Percentiles rank a stretch among this genome's conserved stretches.
phyloP scores from a whole-genome alignment of 768 basidiomycete genomes.

The Termitomyces sp. region DNA sequence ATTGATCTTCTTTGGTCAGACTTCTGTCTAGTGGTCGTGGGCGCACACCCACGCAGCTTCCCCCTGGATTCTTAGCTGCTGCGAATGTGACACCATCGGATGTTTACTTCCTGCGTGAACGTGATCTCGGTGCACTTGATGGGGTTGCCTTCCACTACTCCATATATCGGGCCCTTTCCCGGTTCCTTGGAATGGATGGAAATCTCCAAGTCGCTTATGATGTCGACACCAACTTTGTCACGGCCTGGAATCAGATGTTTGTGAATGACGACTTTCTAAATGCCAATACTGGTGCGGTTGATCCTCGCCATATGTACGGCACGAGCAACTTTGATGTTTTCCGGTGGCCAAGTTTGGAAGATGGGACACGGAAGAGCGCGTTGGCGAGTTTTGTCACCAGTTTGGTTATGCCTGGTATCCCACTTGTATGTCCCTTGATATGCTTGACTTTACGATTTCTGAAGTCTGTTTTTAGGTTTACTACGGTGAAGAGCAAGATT shows the following conservation, averaged over 20 bases:
- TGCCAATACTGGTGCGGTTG: conserved; percentile 52
- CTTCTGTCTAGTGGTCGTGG: conserved; percentile 68
- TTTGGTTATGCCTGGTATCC: conserved; percentile 82
- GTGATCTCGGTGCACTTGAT: conserved; percentile 60
- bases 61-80: conserved; percentile 62
- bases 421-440: conserved; percentile 45
- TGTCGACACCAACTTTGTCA: conserved; percentile 74
- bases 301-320: conserved; percentile 88
- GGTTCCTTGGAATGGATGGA: conserved; percentile 95
- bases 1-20: background rate
- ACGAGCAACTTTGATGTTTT: conserved; percentile 95
- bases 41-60: conserved; percentile 67
- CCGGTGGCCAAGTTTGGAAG: conserved; percentile 86
- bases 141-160: conserved; percentile 91
- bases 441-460: background rate
- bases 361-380: conserved; percentile 73
- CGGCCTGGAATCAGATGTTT: conserved; percentile 90
- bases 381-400: conserved; percentile 75
- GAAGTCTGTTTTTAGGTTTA: conserved; percentile 41
- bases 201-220: conserved; percentile 91
- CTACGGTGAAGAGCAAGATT: conserved; percentile 91
- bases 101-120: conserved; percentile 73
- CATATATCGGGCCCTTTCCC: conserved; percentile 77
- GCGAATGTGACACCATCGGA: conserved; percentile 57
- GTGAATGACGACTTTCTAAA: conserved; percentile 86